A percentile compares a stretch with the other conserved stretches of the same genome.
These are phyloP conservation scores for Cadophora sp. DNA, from an alignment of 2,329 filamentous ascomycete genomes.

Conservation along the genomic window DNA sequence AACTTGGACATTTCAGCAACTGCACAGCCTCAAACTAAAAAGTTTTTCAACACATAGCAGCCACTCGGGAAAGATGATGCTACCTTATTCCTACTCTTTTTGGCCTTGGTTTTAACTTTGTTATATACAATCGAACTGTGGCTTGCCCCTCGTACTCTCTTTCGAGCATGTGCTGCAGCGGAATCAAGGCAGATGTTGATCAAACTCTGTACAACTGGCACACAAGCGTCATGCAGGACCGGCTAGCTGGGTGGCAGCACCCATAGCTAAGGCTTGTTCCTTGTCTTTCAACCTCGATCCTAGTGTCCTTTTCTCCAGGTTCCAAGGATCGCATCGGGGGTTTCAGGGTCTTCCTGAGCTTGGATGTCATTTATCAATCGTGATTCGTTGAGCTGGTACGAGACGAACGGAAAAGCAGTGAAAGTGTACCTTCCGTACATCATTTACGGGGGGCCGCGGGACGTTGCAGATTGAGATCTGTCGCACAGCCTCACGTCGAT, in stretches of 20 bases:
- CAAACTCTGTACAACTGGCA: not conserved
- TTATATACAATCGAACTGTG: constrained; percentile 2
- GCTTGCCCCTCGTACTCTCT: not conserved
- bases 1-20: not conserved
- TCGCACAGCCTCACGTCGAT: constrained; percentile 10
- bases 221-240: not conserved
- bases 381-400: not conserved
- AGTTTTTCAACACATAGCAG: not conserved
- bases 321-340: not conserved
- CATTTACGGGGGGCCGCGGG: constrained; percentile 26
- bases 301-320: not conserved
- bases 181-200: constrained; percentile 16
- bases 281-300: not conserved
- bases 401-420: not conserved
- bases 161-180: not conserved
- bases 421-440: not conserved
- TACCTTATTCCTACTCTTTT: not conserved
- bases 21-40: constrained; percentile 20
- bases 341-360: not conserved
- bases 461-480: constrained; percentile 17
- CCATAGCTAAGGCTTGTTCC: not conserved
- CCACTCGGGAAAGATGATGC: constrained; percentile 1
- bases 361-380: not conserved
- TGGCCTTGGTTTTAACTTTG: not conserved
- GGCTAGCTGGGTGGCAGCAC: not conserved